Base-by-base conservation (phyloP, 1,284 basidiomycete genomes). In the Irpex sp. region DNA sequence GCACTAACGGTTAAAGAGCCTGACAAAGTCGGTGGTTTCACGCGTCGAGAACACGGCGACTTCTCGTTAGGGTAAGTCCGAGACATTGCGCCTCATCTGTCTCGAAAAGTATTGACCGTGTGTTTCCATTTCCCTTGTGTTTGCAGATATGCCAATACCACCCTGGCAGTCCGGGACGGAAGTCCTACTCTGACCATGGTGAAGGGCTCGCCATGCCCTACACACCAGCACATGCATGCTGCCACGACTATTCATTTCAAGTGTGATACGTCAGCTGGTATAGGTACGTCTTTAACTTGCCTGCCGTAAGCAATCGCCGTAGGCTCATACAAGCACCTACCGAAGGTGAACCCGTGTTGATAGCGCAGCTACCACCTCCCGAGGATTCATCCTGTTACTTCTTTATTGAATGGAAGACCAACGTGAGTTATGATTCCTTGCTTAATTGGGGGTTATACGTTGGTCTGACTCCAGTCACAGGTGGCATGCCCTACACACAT, bases 321-420 rank as follows among this genome's bases (percentile, higher is more conserved):
- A 40, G 9, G 54, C 54, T 55, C 26, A 55, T 55, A 55, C 34
- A 55, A 26, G 54, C 34, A 55, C 54, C 54, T 31, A 17, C 49
- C 31, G 21, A 62, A 81, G 83, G 82, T 1, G 73, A 77, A 62
- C 90, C 90, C 4, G 74, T 81, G 13, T 78, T 92, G 2, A 72
- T 89, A 9, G 84, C 81, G 3, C 84, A 87, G 63, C 80, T 89
- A 19, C 89, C 87, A 2, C 81, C 82, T 17, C 81, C 82, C n/a
- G 86, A 88, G 56, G 82, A 86, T 5, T 73, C 72, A 9, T 85
- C 84, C 15, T 93, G 89, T 72, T 82, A 84, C 19, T 93, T 85
- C 72, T 82, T 87, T 62, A 74, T 91, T 56, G 89, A 93, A 76
- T 92, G 88, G 89, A 80, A 81, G 63, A 91, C 87, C 19, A 84